Base-by-base conservation (phyloP, 1,139 yeast genomes). In the Yamadazyma trypodendri region DNA sequence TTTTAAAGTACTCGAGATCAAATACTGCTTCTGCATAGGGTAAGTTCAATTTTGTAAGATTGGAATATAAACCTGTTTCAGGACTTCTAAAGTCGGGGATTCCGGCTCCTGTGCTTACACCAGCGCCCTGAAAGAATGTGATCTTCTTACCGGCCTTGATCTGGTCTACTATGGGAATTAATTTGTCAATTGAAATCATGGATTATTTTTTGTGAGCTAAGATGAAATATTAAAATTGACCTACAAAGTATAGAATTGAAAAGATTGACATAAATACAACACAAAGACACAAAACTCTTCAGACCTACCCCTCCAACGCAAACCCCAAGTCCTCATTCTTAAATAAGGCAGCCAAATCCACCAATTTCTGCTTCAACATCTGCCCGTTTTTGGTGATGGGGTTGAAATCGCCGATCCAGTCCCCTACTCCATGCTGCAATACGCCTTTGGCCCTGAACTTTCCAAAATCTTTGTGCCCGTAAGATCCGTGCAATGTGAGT, bases 21-120 rank as follows among this genome's bases (percentile, higher is more conserved):
- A 90, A 92, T 1, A 92, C 96, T 0, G 97, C 97, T 58, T 90
- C 98, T 0, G 97, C 94, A 54, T 78, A 89, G 4, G 97, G 97
- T 33, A 90, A 66, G 31, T 86, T 72, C 28, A 90, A 65, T 45
- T 79, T 73, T 31, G 85, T 77, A 39, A 92, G 65, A 55, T 92
- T 90, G 45, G 90, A 79, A 53, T 90, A 90, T 7, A 90, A 70
- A 0, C 98, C 98, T 0, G 97, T 90, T 35, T 81, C 76, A 0
- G 97, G 97, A 14, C 95, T 81, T 48, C 97, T 70, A 56, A 92
- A 92, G 56, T 92, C 97, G 0, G 97, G 98, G 33, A 90, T 90
- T 1, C 97, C 97, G 24, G 95, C 90, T 2, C 84, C 71, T 0
- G 97, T 90, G 4, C 96, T 87, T 32, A 88, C 81, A 1, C 98